Percentiles rank a stretch among this genome's conserved stretches.
phyloP scores from a whole-genome alignment of 345 rosid genomes.

The Linum trigynum region DNA sequence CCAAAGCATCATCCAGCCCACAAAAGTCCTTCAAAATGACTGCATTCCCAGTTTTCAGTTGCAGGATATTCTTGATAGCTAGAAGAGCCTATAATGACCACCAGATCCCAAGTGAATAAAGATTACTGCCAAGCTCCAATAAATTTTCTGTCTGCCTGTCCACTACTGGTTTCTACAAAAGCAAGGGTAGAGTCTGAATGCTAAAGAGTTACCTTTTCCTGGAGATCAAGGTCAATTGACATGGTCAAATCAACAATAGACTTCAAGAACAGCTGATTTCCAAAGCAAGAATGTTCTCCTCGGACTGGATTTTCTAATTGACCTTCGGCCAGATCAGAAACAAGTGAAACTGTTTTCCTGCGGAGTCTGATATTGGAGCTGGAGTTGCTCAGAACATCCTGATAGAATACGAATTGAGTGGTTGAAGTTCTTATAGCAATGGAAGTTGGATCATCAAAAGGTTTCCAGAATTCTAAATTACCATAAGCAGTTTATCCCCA shows the following conservation, averaged over 20 bases:
- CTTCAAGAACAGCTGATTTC: conserved; percentile 53
- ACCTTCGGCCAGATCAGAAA: conserved; percentile 60
- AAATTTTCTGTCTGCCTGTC: neutral
- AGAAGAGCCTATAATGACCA: conserved; percentile 52
- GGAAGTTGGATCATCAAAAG: neutral
- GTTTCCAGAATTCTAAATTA: conserved; percentile 17
- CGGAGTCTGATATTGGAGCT: conserved; percentile 54
- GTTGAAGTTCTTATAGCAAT: neutral
- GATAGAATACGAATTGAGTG: neutral
- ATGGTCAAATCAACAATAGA: conserved; percentile 59
- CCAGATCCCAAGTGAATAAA: neutral
- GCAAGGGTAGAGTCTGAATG: neutral
- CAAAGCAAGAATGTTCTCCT: conserved; percentile 41
- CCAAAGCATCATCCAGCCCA: conserved; percentile 53
- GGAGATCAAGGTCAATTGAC: conserved; percentile 72
- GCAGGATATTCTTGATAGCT: conserved; percentile 69
- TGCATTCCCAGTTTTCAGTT: conserved; percentile 49
- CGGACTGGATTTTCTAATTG: conserved; percentile 44
- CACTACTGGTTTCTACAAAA: too few species aligned
- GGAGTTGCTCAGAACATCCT: conserved; percentile 58
- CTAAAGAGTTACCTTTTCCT: conserved; percentile 58
- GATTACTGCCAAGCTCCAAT: neutral
- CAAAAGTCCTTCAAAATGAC: conserved; percentile 57
- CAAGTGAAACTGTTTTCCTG: conserved; percentile 68
- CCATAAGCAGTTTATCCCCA: conserved; percentile 87